Conservation (phyloP, 1,284 basidiomycete genomes). For the Ceratobasidium sp. region DNA sequence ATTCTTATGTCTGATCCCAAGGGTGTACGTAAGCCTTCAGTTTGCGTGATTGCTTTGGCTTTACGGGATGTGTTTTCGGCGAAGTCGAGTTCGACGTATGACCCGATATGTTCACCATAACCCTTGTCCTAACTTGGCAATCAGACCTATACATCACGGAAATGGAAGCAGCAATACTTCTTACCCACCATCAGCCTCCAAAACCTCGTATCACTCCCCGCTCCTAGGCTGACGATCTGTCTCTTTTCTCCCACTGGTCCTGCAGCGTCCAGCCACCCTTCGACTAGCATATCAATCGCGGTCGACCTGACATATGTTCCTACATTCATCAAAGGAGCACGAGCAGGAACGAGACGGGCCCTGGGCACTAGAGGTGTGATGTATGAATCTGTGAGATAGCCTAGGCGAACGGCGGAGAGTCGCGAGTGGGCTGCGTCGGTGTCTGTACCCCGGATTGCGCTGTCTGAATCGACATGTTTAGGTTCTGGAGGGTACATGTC, state of each 20-base stretch:
- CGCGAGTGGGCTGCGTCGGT: slow-evolving; percentile 81
- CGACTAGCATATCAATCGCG: slow-evolving; percentile 84
- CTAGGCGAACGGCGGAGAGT: slow-evolving; percentile 81
- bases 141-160: background rate
- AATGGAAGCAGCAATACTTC: background rate
- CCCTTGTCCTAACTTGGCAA: slow-evolving; percentile 62
- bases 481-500: slow-evolving; percentile 15
- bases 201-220: slow-evolving; percentile 93
- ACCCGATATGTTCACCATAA: slow-evolving; percentile 56
- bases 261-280: slow-evolving; percentile 72
- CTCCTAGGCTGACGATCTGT: slow-evolving; percentile 91
- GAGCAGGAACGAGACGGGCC: slow-evolving; percentile 70
- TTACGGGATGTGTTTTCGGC: slow-evolving; percentile 86
- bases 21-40: slow-evolving; percentile 67
- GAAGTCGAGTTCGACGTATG: slow-evolving; percentile 94
- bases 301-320: slow-evolving; percentile 91
- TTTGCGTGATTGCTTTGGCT: slow-evolving; percentile 83
- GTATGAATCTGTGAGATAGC: slow-evolving; percentile 82
- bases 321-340: slow-evolving; percentile 93
- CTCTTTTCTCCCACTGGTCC: slow-evolving; percentile 54
- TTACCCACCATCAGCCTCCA: slow-evolving; percentile 87
- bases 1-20: slow-evolving; percentile 63
- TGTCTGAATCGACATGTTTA: slow-evolving; percentile 59
- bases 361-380: slow-evolving; percentile 74
- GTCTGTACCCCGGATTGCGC: slow-evolving; percentile 78